Evolutionary conservation across 1,284 basidiomycete species (phyloP).

Genomic region (Fomitopsis schrenkii): DNA sequence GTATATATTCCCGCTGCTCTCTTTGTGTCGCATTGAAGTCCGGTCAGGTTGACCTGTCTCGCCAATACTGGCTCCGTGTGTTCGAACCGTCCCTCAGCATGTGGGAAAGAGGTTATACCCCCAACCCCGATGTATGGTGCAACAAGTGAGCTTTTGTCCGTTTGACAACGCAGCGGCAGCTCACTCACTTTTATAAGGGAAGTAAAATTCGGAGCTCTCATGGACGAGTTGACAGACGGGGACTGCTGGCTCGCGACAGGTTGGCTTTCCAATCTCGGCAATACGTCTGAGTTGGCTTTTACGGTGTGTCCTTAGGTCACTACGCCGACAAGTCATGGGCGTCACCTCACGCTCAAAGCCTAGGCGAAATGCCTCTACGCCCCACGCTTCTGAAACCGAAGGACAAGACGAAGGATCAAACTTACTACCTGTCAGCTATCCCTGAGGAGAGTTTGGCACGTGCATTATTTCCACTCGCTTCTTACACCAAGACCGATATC

Average conservation of each 20-base stretch:
- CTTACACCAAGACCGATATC: constrained; percentile 67
- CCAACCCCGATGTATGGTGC: constrained; percentile 94
- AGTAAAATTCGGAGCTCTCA: constrained; percentile 90
- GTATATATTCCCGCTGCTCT: constrained; percentile 10
- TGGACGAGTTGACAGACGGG: constrained; percentile 53
- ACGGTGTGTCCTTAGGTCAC: constrained; percentile 54
- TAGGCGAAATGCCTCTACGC: constrained; percentile 26
- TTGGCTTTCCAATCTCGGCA: constrained; percentile 19
- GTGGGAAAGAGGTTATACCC: constrained; percentile 80
- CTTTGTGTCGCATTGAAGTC: constrained; percentile 4
- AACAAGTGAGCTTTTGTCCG: constrained; percentile 56
- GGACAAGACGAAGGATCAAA: constrained; percentile 86
- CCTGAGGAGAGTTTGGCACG: constrained; percentile 58
- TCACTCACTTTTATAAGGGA: constrained; percentile 46
- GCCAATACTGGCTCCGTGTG: constrained; percentile 86
- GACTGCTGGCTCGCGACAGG: constrained; percentile 77
- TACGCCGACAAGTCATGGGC: constrained; percentile 77
- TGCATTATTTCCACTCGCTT: constrained; percentile 78
- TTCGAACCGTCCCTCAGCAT: constrained; percentile 78
- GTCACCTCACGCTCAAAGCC: constrained; percentile 10
- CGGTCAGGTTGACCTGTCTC: constrained; percentile 72
- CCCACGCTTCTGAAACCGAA: constrained; percentile 63
- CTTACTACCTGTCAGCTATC: constrained; percentile 88
- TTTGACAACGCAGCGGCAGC: neutral
- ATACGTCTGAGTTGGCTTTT: neutral